Percentiles rank a stretch among this genome's conserved stretches.
These are phyloP conservation scores for Cyberlindnera mrakii DNA, from an alignment of 805 yeast genomes.

Conservation along the genomic window DNA sequence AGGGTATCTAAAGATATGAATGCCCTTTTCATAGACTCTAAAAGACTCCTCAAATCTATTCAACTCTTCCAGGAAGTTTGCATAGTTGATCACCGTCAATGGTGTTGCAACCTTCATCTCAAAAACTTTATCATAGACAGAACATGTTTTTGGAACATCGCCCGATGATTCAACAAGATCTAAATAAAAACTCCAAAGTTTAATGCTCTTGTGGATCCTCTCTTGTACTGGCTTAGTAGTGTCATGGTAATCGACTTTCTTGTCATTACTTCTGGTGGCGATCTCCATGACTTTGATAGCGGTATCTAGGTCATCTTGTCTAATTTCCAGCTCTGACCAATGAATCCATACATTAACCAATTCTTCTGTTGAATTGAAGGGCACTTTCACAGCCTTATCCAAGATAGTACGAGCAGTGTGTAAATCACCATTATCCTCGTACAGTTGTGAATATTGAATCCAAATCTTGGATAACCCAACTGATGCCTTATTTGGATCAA, in stretches of 20 bases:
- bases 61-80: constrained; percentile 48
- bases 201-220: constrained; percentile 51
- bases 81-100: constrained; percentile 57
- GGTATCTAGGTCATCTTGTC: constrained; percentile 39
- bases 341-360: constrained; percentile 62
- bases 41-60: constrained; percentile 43
- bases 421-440: constrained; percentile 48
- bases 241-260: constrained; percentile 34
- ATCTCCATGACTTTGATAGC: constrained; percentile 35
- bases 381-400: constrained; percentile 64
- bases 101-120: constrained; percentile 65
- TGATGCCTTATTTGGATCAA: constrained; percentile 52
- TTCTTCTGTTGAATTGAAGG: constrained; percentile 56
- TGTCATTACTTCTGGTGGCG: constrained; percentile 37
- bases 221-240: constrained; percentile 45
- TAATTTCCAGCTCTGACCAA: constrained; percentile 68
- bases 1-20: constrained; percentile 55
- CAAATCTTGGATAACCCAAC: constrained; percentile 55
- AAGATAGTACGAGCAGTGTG: constrained; percentile 57
- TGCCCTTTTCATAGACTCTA: constrained; percentile 62
- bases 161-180: constrained; percentile 60
- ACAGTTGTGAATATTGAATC: constrained; percentile 62
- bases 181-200: constrained; percentile 68
- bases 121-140: constrained; percentile 48
- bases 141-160: constrained; percentile 32